Base-by-base conservation (phyloP, 2,329 filamentous ascomycete species). In the Grosmannia clavigera region DNA sequence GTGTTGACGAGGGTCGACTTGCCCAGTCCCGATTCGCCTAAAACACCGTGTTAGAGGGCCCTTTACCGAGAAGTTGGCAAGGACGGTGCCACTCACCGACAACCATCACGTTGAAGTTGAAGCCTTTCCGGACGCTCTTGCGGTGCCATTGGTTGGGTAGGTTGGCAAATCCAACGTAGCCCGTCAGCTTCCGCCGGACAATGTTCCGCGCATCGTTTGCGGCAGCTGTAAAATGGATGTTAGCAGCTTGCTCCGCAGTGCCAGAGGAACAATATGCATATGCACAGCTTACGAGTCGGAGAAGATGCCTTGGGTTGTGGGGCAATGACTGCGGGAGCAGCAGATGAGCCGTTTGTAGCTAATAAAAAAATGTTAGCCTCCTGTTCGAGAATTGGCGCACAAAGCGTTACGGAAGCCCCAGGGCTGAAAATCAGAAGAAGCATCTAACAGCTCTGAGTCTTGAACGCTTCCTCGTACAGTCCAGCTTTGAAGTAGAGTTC, bases 71-170 rank as follows among this genome's bases (percentile, higher is more conserved):
- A 16, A 9, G 2, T 54, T 1, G 22, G 6, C 14, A 14, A 12
- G 12, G 12, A 40, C 27, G 9, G 33, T 4, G 31, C 11, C n/a
- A 71, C 92, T 72, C 81, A 97, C 94, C 94, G 77, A 99, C 94
- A 76, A 99, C 94, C 94, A 99, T 99, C 68, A 99, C 94, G 74
- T 99, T 99, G 83, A 99, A 99, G 84, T 97, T 99, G 84, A 99
- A 99, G 64, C 94, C 94, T 78, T 99, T 99, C 73, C 94, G 90
- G 70, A 99, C 94, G 84, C 92, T 96, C 87, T 99, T 99, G 76
- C 94, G 92, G 81, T 99, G 94, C 94, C 94, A 99, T 78, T 99
- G 94, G 79, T 99, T 99, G 65, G 94, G 94, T 72, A 99, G 78
- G 75, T 99, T 99, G 75, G 94, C 94, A 72, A 99, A 99, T 66